These are phyloP conservation scores for Colletotrichum graminicola DNA, from an alignment of 2,329 filamentous ascomycete genomes.

Conservation along the genomic window DNA sequence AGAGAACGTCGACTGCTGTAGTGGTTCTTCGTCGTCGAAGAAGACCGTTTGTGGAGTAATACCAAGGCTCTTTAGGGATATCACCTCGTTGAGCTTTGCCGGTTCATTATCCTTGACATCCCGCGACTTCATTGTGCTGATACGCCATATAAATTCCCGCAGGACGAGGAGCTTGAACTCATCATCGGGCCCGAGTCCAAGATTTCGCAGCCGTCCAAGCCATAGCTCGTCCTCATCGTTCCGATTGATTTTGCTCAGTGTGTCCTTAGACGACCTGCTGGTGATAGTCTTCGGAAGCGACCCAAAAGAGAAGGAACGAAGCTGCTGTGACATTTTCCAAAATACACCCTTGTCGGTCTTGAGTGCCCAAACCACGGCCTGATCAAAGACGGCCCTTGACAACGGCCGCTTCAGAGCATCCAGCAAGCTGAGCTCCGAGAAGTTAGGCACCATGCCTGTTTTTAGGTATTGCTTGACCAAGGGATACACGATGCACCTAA, in stretches of 20 bases:
- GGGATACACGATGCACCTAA: slow-evolving; percentile 85
- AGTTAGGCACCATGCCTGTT: slow-evolving; percentile 72
- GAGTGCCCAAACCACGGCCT: slow-evolving; percentile 86
- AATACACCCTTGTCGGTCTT: slow-evolving; percentile 86
- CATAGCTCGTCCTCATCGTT: slow-evolving; percentile 96
- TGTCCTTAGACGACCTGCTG: slow-evolving; percentile 68
- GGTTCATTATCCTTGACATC: slow-evolving; percentile 55
- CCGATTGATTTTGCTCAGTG: slow-evolving; percentile 74
- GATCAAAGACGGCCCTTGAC: slow-evolving; percentile 83
- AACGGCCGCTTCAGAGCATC: slow-evolving; percentile 87
- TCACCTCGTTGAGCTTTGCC: slow-evolving; percentile 74
- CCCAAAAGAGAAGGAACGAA: slow-evolving; percentile 74
- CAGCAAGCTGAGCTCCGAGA: slow-evolving; percentile 80
- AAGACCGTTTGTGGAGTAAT: slow-evolving; percentile 91
- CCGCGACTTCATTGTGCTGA: slow-evolving; percentile 78
- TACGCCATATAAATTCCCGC: slow-evolving; percentile 90
- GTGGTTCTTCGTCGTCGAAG: slow-evolving; percentile 85
- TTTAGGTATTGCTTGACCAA: slow-evolving; percentile 87
- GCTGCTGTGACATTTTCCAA: slow-evolving; percentile 82
- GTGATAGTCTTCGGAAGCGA: slow-evolving; percentile 66
- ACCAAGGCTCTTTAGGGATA: slow-evolving; percentile 80
- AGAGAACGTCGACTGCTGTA: slow-evolving; percentile 56
- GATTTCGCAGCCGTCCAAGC: slow-evolving; percentile 85
- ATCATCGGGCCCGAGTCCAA: slow-evolving; percentile 85
- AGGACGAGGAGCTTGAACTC: slow-evolving; percentile 90